Base-by-base conservation (phyloP, 2,329 filamentous ascomycete genomes). In the Exophiala sideris region DNA sequence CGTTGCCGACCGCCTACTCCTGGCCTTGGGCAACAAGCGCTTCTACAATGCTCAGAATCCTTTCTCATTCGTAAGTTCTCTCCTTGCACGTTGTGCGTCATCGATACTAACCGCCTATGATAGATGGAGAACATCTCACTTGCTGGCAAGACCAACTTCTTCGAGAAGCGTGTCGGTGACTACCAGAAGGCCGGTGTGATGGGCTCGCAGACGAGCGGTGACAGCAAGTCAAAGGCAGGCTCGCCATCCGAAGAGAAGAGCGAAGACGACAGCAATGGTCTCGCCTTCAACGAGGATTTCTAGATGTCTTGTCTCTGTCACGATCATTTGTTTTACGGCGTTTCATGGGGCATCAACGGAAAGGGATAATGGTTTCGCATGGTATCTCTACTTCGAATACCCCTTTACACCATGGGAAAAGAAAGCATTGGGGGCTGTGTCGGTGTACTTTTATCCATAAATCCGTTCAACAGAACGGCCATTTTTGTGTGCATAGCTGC, bases 161-260 rank as follows among this genome's bases (percentile, higher is more conserved):
- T 99, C 73, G 94, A 99, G 87, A 99, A 99, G 88, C 90, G 94
- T 66, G 94, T 99, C 54, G 94, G 87, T 72, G 94, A 99, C 70
- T 99, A 99, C 84, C 94, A 99, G 78, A 99, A 99, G 83, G 91
- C 94, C 35, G 94, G 94, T 79, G 92, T 99, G 73, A 95, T 99
- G 90, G 87, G 87, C 68, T 91, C 88, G 77, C 88, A 86, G 66
- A 91, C 91, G 79, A 87, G 88, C 75, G 64, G 67, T 49, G 86
- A 87, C 72, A 86, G 87, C 72, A 73, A 77, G n/a, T 65, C 69
- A 24, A 44, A 44, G 44, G 74, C 76, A 51, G 70, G 76, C 9
- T 75, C 84, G 56, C 71, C 77, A 59, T 76, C 81, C 71, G 60
- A 70, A 49, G 68, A 68, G 50, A 68, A 67, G 50, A 62, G 66